These are phyloP conservation scores for Leishmania tropica DNA, from an alignment of 208 protist species.

Conservation along the genomic window DNA sequence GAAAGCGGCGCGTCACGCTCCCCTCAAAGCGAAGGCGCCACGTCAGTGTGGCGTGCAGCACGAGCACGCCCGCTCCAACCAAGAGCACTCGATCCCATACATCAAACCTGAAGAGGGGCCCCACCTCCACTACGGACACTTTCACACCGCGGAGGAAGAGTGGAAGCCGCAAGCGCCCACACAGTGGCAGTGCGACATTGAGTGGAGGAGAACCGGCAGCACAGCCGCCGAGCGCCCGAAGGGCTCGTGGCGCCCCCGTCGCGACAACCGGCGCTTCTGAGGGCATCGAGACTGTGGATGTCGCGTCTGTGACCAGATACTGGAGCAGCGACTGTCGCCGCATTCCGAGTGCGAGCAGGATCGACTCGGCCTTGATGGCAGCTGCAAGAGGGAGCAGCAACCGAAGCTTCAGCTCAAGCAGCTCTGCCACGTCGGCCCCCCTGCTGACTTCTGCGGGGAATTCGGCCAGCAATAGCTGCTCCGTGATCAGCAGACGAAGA, in stretches of 20 bases:
- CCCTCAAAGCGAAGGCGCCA: background rate
- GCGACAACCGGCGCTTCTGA: background rate
- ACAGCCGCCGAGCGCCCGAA: background rate
- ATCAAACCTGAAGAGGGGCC: background rate
- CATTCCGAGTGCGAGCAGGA: background rate
- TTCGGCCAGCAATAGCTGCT: constrained; percentile 2
- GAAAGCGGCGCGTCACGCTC: background rate
- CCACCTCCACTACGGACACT: background rate
- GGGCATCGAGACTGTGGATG: background rate
- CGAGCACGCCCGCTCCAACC: background rate
- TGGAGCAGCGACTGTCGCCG: background rate
- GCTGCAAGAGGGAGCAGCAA: background rate
- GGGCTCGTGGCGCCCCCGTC: background rate
- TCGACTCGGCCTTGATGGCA: background rate
- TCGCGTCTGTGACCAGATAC: too few species aligned
- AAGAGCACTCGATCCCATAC: background rate
- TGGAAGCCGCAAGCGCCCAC: background rate
- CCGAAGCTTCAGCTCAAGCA: background rate
- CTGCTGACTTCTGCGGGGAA: background rate
- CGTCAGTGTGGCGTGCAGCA: background rate
- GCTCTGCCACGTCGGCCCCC: background rate
- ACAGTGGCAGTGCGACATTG: background rate
- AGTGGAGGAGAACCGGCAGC: background rate
- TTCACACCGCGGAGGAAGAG: background rate
- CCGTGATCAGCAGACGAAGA: background rate